These are phyloP conservation scores for Entophlyctis luteolus DNA, from an alignment of 192 early-diverging fungal genomes.

Conservation along the genomic window DNA sequence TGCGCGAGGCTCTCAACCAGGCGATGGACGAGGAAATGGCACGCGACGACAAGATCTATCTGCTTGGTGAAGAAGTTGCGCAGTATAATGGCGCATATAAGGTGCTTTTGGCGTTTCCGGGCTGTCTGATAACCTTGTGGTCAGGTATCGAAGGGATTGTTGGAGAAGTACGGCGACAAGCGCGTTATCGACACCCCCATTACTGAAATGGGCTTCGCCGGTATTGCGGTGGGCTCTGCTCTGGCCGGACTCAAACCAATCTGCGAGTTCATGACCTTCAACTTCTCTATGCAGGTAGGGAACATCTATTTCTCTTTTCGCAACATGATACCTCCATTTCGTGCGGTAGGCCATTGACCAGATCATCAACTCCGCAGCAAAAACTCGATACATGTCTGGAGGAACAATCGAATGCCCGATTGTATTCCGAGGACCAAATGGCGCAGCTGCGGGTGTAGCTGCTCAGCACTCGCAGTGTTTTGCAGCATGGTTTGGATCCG, in stretches of 20 bases:
- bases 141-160: conserved; percentile 91
- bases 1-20: conserved; percentile 95
- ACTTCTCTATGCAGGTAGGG: conserved; percentile 97
- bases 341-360: conserved; percentile 93
- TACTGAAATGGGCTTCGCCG: conserved; percentile 96
- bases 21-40: conserved; percentile 97
- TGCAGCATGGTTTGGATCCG: conserved; percentile 95
- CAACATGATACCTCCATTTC: background rate
- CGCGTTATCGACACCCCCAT: conserved; percentile 98
- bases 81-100: conserved; percentile 99
- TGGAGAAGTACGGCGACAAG: conserved; percentile 95
- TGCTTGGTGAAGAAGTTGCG: conserved; percentile 96
- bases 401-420: conserved; percentile 83
- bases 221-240: conserved; percentile 91
- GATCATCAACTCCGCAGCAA: conserved; percentile 97
- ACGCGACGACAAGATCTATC: conserved; percentile 82
- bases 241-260: conserved; percentile 90
- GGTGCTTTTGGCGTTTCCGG: too few species aligned
- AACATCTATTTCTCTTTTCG: too few species aligned
- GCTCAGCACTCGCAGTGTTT: conserved; percentile 99
- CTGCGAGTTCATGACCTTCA: conserved; percentile 99
- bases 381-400: conserved; percentile 97
- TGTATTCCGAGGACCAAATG: conserved; percentile 98
- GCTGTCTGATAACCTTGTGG: too few species aligned
- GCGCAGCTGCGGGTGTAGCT: conserved; percentile 91